These are phyloP conservation scores for Kazachstania africana DNA, from an alignment of 805 yeast genomes.

Conservation along the genomic window DNA sequence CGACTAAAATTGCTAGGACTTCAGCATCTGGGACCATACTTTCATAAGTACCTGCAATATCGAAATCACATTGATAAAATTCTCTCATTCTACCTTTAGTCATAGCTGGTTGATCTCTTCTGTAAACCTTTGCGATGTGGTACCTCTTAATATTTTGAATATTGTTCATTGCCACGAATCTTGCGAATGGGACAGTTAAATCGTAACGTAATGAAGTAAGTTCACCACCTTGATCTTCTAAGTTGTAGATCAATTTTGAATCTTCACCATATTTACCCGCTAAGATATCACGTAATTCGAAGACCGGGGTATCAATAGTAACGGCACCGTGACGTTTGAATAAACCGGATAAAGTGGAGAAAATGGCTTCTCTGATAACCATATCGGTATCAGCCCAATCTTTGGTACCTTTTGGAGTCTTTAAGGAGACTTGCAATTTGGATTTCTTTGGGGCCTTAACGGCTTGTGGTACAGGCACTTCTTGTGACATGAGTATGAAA, in stretches of 20 bases:
- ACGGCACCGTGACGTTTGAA: conserved; percentile 97
- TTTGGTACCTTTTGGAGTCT: conserved; percentile 94
- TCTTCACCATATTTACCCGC: conserved; percentile 99
- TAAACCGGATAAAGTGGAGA: conserved; percentile 54
- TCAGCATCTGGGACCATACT: conserved; percentile 96
- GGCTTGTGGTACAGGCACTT: conserved; percentile 1
- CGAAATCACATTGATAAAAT: conserved; percentile 97
- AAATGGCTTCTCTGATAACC: conserved; percentile 86
- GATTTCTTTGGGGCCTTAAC: conserved; percentile 28
- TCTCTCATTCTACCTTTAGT: conserved; percentile 99
- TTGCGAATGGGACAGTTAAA: conserved; percentile 95
- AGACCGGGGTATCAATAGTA: conserved; percentile 96
- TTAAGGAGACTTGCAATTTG: conserved; percentile 59
- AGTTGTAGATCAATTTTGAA: conserved; percentile 87
- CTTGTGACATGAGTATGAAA: conserved; percentile 11
- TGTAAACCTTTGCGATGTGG: conserved; percentile 95
- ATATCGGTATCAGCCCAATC: conserved; percentile 98
- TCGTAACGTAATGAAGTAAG: conserved; percentile 90
- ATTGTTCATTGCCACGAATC: conserved; percentile 93
- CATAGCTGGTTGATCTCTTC: conserved; percentile 99
- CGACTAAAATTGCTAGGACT: conserved; percentile 65
- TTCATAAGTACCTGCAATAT: conserved; percentile 88
- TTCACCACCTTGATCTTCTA: conserved; percentile 99
- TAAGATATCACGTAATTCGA: conserved; percentile 87
- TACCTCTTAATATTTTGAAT: conserved; percentile 82